Conservation (phyloP, 2,329 filamentous ascomycete genomes). For the Colletotrichum destructivum region DNA sequence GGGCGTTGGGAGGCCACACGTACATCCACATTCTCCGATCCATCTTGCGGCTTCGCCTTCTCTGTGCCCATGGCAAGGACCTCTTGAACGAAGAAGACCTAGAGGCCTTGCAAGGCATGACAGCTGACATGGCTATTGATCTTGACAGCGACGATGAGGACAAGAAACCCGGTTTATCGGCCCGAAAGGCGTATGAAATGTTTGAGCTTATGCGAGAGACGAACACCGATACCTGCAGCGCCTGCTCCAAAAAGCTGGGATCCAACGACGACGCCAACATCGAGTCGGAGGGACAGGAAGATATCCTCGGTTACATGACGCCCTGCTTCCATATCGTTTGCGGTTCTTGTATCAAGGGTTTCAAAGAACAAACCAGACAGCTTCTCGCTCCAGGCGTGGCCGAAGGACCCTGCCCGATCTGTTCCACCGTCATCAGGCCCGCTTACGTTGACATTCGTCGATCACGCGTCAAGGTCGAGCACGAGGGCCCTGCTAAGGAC, state of each 20-base stretch:
- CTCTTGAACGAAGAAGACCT: constrained; percentile 89
- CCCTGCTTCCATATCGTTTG: constrained; percentile 92
- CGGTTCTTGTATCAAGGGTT: constrained; percentile 76
- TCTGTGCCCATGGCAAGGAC: constrained; percentile 95
- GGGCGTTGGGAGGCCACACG: constrained; percentile 84
- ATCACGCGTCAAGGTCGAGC: constrained; percentile 70
- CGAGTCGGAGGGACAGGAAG: constrained; percentile 71
- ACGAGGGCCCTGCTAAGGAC: constrained; percentile 64
- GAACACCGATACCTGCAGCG: constrained; percentile 80
- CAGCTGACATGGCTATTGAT: constrained; percentile 89
- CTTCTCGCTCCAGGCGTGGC: constrained; percentile 54
- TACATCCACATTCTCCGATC: constrained; percentile 95
- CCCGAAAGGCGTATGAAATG: constrained; percentile 87
- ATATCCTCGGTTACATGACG: constrained; percentile 84
- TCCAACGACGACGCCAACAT: constrained; percentile 69
- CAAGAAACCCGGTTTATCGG: constrained; percentile 70
- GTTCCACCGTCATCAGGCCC: constrained; percentile 74
- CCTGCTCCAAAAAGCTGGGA: constrained; percentile 77
- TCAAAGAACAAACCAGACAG: constrained; percentile 67
- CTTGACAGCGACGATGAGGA: constrained; percentile 82
- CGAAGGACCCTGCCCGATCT: constrained; percentile 76
- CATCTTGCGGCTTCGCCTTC: constrained; percentile 88
- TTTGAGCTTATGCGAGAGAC: constrained; percentile 88
- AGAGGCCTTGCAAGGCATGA: constrained; percentile 83
- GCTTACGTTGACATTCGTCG: constrained; percentile 79